Base-by-base conservation (phyloP, 768 basidiomycete genomes). In the Coprinellus aureogranulatus region DNA sequence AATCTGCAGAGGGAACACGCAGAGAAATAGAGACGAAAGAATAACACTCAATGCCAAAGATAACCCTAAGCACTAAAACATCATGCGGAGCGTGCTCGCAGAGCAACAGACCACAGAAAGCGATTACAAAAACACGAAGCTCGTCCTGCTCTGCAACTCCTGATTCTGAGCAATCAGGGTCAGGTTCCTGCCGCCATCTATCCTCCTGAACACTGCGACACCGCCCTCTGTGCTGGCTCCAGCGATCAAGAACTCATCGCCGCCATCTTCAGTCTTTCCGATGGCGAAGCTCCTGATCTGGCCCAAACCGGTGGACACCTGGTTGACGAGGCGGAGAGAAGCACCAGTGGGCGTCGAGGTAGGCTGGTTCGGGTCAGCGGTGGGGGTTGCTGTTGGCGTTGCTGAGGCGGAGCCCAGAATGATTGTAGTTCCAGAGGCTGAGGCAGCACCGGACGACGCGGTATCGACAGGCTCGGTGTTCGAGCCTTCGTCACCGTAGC, bases 241-340 rank as follows among this genome's bases (percentile, higher is more conserved):
- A 25, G 84, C 84, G 34, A 86, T 74, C 31, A 88, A 70, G 55
- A 66, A 72, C 54, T 70, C 79, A 47, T 82, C 82, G 31, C 78
- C 79, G 31, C 77, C 75, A n/a, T 70, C 71, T 55, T 72, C 65
- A 55, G 70, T 60, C 2, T 78, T 76, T 3, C 82, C 81, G 53
- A 88, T 74, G 68, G 79, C 76, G 84, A 89, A 88, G 6, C 86
- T 86, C 31, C 86, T 75, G 31, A 88, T 78, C 65, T 88, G 82
- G 61, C 83, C 73, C 26, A 63, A 53, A 14, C 62, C 62, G 1
- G 62, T 63, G 53, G 57, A 61, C 4, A 63, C 54, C 11, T 63
- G 59, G 16, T 53, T 63, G 3, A 80, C 66, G 6, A 78, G 64
- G 20, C 61, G 63, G 48, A 75, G 49, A 11, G 27, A 45, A 9